Evolutionary conservation across 441 rosid genomes (phyloP), one percentile per base, ranked within the genome.

Genomic region (Mallotus japonicus): DNA sequence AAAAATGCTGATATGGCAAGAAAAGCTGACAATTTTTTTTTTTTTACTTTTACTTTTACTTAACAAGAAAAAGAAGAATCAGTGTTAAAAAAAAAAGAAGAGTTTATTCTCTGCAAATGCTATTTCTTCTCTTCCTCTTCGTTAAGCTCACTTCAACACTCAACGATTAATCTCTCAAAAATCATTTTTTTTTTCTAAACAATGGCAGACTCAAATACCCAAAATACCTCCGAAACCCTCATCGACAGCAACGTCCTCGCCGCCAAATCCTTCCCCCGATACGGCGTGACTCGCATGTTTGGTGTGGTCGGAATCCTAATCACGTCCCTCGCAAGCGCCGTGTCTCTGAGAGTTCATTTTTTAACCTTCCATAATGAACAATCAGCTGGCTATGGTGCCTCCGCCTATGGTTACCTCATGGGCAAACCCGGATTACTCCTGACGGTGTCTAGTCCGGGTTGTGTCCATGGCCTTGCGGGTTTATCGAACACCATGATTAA

Each of bases 231-330:
- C 9, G 50, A 66, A 40, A 32, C 74, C 63, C 64, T 32, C 1
- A 63, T 95, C 58, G 97, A 95, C 69, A 97, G 98, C 73, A 91
- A 90, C 78, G 47, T 70, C 55, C 73, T 92, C 77, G 91, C 86
- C 13, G 93, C 98, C 4, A 86, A 84, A 73, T 80, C 93, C 63
- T 80, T 95, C 9, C 83, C 86, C 37, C 85, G 84, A 28, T 90
- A 86, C 76, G 99, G 98, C 50, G 88, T 87, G 24, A 86, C 91
- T 59, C 90, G 90, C 80, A 92, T 92, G 93, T 95, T 95, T 77
- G 98, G 98, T 42, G 93, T 95, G 66, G 97, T 95, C 0, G 98
- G 98, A 7, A 92, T 95, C 72, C 99, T 98, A 47, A 98, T 95
- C 8, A 95, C 98, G 3, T 85, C 97, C 56, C 85, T 95, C 5